Conservation (phyloP, 768 basidiomycete genomes). For the Mycena haematopus region DNA sequence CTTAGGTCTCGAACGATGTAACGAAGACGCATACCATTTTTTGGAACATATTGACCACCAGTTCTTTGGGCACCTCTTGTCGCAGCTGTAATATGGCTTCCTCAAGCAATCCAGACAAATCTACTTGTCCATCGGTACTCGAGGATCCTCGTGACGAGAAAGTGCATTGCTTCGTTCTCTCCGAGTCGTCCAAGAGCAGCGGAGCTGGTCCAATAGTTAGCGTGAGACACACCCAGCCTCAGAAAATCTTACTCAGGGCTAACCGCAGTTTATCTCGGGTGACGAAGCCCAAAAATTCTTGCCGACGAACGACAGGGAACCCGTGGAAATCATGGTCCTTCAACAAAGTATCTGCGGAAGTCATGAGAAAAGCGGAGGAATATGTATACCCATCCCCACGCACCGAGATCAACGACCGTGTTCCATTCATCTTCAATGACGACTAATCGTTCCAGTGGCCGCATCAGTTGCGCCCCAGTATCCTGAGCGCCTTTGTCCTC, state of each 20-base stretch:
- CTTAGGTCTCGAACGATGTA: not conserved
- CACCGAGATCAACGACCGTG: slow-evolving; percentile 58
- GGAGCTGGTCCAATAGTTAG: slow-evolving; percentile 17
- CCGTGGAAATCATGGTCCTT: slow-evolving; percentile 58
- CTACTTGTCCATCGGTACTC: slow-evolving; percentile 39
- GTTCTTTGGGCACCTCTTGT: slow-evolving; percentile 72
- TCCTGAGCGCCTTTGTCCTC: slow-evolving; percentile 60
- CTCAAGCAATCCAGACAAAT: slow-evolving; percentile 49
- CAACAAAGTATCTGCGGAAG: slow-evolving; percentile 47
- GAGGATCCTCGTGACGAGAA: slow-evolving; percentile 44
- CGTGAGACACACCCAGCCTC: not conserved
- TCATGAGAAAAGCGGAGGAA: not conserved
- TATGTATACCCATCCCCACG: slow-evolving; percentile 1
- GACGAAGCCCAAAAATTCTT: slow-evolving; percentile 64
- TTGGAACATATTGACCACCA: slow-evolving; percentile 78
- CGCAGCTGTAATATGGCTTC: slow-evolving; percentile 66
- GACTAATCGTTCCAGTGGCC: slow-evolving; percentile 53
- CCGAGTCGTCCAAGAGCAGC: slow-evolving; percentile 39
- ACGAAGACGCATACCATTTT: slow-evolving; percentile 54
- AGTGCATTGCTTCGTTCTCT: slow-evolving; percentile 45
- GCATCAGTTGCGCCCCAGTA: slow-evolving; percentile 68
- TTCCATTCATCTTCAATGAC: slow-evolving; percentile 57
- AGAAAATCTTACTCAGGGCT: slow-evolving; percentile 40
- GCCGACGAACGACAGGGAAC: slow-evolving; percentile 65
- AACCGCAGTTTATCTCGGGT: slow-evolving; percentile 58